Conservation (phyloP, 2,329 filamentous ascomycete species). For the Scedosporium apiospermum region DNA sequence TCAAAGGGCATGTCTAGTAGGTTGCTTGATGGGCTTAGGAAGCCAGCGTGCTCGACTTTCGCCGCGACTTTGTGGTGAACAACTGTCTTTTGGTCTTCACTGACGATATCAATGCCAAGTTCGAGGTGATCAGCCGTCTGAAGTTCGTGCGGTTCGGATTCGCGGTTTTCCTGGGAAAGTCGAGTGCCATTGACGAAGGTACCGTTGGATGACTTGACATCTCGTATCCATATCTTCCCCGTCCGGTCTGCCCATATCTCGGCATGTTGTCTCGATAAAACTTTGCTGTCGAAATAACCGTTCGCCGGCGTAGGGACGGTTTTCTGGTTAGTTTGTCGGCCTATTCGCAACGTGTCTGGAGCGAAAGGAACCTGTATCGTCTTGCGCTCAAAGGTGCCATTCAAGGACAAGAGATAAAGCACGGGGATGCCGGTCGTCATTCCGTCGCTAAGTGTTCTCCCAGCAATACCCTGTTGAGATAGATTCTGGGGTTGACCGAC, state of each 20-base stretch:
- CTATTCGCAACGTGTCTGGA: constrained; percentile 90
- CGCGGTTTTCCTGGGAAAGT: constrained; percentile 85
- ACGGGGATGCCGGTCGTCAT: constrained; percentile 61
- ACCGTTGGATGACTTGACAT: constrained; percentile 97
- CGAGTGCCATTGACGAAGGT: constrained; percentile 94
- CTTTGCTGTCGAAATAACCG: constrained; percentile 97
- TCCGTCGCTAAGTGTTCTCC: constrained; percentile 56
- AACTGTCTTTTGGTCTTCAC: constrained; percentile 95
- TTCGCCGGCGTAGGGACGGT: constrained; percentile 85
- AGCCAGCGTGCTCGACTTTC: constrained; percentile 90
- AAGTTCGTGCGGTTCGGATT: constrained; percentile 91
- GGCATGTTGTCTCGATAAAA: constrained; percentile 89
- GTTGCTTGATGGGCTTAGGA: constrained; percentile 64
- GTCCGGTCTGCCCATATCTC: constrained; percentile 83
- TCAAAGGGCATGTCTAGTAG: constrained; percentile 85
- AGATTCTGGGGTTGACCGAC: constrained; percentile 27
- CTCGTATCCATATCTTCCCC: constrained; percentile 90
- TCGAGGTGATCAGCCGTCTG: constrained; percentile 88
- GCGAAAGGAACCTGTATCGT: constrained; percentile 87
- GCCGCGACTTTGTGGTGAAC: constrained; percentile 98
- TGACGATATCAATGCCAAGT: constrained; percentile 95
- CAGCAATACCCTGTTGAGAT: constrained; percentile 30
- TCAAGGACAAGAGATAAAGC: constrained; percentile 79
- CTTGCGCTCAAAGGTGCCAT: constrained; percentile 94
- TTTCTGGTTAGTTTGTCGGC: constrained; percentile 93